Conservation (phyloP, 768 basidiomycete species). For the Phylloporus scabripes region DNA sequence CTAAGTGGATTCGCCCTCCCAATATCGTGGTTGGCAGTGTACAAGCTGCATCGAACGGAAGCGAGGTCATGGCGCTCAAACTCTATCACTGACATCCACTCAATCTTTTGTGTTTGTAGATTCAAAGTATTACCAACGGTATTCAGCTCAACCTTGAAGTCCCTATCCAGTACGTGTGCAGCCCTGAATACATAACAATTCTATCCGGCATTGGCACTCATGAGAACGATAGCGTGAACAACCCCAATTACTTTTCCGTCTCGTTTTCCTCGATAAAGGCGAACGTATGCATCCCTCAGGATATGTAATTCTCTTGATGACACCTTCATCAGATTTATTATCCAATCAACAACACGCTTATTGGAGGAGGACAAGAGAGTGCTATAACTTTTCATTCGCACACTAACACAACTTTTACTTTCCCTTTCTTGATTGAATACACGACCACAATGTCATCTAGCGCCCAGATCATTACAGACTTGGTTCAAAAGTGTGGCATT, state of each 20-base stretch:
- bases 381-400: slow-evolving; percentile 46
- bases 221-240: slow-evolving; percentile 50
- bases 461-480: slow-evolving; percentile 49
- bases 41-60: slow-evolving; percentile 33
- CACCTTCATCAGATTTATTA: slow-evolving; percentile 53
- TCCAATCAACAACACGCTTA: slow-evolving; percentile 62
- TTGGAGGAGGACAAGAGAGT: slow-evolving; percentile 56
- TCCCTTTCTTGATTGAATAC: slow-evolving; percentile 71
- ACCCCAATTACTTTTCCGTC: slow-evolving; percentile 78
- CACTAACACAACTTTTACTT: slow-evolving; percentile 58
- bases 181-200: background rate
- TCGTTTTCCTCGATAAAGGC: slow-evolving; percentile 60
- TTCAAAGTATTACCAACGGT: slow-evolving; percentile 38
- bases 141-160: slow-evolving; percentile 56
- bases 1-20: slow-evolving; percentile 75
- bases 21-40: slow-evolving; percentile 54
- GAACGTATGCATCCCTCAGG: slow-evolving; percentile 36
- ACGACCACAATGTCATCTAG: slow-evolving; percentile 48
- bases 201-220: slow-evolving; percentile 1
- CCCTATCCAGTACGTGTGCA: slow-evolving; percentile 53
- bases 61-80: slow-evolving; percentile 37
- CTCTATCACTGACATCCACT: slow-evolving; percentile 7
- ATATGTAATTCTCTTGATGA: background rate
- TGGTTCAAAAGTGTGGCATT: slow-evolving; percentile 59
- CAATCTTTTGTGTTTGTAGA: slow-evolving; percentile 25